These are phyloP conservation scores for Chaetomiaceae sp. DNA, from an alignment of 2,329 filamentous ascomycete species.

Conservation along the genomic window DNA sequence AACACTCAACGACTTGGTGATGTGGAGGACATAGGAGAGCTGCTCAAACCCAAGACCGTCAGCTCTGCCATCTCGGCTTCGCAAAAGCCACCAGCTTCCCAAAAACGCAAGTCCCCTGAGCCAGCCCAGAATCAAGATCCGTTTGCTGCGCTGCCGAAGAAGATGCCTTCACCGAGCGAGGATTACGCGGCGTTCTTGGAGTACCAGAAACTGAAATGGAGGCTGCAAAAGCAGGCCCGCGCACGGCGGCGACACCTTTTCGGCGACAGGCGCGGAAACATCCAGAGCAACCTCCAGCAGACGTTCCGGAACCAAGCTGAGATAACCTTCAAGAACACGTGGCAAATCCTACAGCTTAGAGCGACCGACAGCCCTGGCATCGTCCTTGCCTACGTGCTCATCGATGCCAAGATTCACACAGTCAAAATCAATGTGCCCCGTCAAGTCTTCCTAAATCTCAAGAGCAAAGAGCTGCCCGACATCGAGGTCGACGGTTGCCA, in stretches of 20 bases:
- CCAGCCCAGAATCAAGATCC: slow-evolving; percentile 65
- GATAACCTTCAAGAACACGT: slow-evolving; percentile 82
- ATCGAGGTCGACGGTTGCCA: slow-evolving; percentile 81
- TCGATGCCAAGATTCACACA: slow-evolving; percentile 85
- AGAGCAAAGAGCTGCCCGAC: slow-evolving; percentile 79
- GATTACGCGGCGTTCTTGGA: slow-evolving; percentile 85
- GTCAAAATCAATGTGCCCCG: slow-evolving; percentile 86
- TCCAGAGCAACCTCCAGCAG: slow-evolving; percentile 60
- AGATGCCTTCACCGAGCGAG: slow-evolving; percentile 78
- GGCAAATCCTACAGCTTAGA: slow-evolving; percentile 88
- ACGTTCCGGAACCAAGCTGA: slow-evolving; percentile 91
- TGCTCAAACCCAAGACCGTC: slow-evolving; percentile 61
- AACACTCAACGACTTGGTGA: slow-evolving; percentile 51
- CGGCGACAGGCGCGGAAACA: slow-evolving; percentile 71
- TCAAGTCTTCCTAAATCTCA: slow-evolving; percentile 87
- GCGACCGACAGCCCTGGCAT: slow-evolving; percentile 80
- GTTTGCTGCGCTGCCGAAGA: slow-evolving; percentile 73
- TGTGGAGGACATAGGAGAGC: slow-evolving; percentile 74
- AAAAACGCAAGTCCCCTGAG: slow-evolving; percentile 73
- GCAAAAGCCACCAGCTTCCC: slow-evolving; percentile 48
- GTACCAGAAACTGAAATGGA: slow-evolving; percentile 99
- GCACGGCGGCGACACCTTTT: slow-evolving; percentile 84
- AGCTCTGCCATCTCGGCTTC: slow-evolving; percentile 50
- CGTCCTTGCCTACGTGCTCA: slow-evolving; percentile 83
- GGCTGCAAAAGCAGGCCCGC: slow-evolving; percentile 88